phyloP scores from a whole-genome alignment of 75 land plant genomes.

The Picea sitchensis region DNA sequence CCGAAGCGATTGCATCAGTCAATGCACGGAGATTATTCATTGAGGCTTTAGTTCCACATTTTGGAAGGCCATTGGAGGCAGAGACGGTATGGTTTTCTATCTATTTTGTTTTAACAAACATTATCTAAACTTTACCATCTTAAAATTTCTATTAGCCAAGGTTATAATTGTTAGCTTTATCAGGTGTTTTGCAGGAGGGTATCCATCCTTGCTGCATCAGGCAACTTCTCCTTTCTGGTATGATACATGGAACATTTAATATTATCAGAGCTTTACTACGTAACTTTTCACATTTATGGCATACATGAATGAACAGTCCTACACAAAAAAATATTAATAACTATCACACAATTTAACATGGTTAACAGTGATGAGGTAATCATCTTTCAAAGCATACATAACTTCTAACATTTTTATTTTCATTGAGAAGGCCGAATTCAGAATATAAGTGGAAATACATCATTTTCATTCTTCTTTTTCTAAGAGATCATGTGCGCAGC shows the following conservation, averaged over 20 bases:
- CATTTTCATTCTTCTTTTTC: background rate
- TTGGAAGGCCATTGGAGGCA: conserved; percentile 94
- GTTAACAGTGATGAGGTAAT: no score
- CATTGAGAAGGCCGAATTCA: background rate
- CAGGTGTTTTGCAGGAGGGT: conserved; percentile 79
- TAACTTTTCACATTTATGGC: background rate
- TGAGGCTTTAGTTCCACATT: conserved; percentile 63
- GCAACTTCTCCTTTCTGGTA: conserved; percentile 82
- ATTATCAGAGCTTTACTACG: background rate
- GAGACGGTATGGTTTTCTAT: conserved; percentile 55
- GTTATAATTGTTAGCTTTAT: background rate
- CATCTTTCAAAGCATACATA: background rate
- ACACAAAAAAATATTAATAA: no score
- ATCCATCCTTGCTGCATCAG: conserved; percentile 55
- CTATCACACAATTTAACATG: no score
- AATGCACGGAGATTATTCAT: conserved; percentile 71
- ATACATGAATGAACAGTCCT: no score
- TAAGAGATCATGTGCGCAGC: background rate
- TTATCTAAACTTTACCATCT: background rate
- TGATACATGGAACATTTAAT: conserved; percentile 6
- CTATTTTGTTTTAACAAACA: background rate
- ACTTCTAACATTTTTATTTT: background rate
- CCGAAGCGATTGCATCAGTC: conserved; percentile 60
- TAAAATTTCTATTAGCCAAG: background rate
- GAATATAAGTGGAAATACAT: background rate